phyloP scores from a whole-genome alignment of 1,284 basidiomycete genomes.

The Boletus semigastroideus region DNA sequence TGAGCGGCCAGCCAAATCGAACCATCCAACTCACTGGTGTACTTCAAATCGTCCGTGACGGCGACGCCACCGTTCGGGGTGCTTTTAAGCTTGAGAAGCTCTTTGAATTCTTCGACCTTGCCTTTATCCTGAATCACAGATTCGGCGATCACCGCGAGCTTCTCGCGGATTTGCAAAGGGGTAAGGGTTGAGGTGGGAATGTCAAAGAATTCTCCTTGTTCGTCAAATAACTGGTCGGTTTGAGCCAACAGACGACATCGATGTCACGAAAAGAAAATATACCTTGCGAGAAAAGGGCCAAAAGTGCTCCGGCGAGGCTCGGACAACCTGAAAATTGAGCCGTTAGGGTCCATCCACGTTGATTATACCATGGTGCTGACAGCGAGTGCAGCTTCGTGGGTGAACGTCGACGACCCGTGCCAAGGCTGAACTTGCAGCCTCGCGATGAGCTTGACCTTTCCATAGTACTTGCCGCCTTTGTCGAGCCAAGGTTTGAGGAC shows the following conservation, averaged over 20 bases:
- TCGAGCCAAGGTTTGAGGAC: constrained; percentile 60
- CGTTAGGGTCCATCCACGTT: not conserved
- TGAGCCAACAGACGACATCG: constrained; percentile 1
- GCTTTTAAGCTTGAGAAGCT: constrained; percentile 63
- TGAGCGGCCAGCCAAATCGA: not conserved
- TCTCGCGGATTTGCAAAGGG: constrained; percentile 72
- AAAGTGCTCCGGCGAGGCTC: constrained; percentile 71
- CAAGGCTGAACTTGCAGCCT: constrained; percentile 84
- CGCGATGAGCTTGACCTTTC: constrained; percentile 78
- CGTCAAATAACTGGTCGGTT: constrained; percentile 64
- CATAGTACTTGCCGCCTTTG: constrained; percentile 67
- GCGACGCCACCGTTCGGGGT: constrained; percentile 72
- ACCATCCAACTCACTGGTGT: constrained; percentile 57
- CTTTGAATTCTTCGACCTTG: constrained; percentile 52
- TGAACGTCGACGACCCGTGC: constrained; percentile 74
- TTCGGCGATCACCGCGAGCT: constrained; percentile 62
- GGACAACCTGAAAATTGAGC: constrained; percentile 46
- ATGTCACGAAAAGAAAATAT: constrained; percentile 24
- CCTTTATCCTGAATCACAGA: constrained; percentile 45
- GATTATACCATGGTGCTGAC: constrained; percentile 40
- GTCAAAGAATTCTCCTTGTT: constrained; percentile 79
- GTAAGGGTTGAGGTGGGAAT: constrained; percentile 70
- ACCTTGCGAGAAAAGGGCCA: constrained; percentile 75
- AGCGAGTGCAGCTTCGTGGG: constrained; percentile 82
- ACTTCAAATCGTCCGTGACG: constrained; percentile 85